phyloP scores from a whole-genome alignment of 2,329 filamentous ascomycete species.

The Fusarium virguliforme region DNA sequence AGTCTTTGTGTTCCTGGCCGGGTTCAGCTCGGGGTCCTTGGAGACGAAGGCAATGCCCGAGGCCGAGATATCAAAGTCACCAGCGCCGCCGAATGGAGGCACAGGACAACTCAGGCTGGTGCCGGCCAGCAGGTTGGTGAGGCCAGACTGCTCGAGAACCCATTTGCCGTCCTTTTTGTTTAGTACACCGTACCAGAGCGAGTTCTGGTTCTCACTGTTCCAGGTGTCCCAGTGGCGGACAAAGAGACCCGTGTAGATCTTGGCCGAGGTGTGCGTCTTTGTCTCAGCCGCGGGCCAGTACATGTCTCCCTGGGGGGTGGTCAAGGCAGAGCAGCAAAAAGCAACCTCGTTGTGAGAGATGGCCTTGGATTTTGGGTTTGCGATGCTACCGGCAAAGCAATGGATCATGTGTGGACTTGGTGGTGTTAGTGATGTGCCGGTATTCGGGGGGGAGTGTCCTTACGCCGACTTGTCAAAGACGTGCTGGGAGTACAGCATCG shows the following conservation, averaged over 20 bases:
- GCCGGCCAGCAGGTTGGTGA: slow-evolving; percentile 76
- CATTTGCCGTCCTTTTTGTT: slow-evolving; percentile 61
- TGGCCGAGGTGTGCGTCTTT: slow-evolving; percentile 75
- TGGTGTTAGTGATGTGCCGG: slow-evolving; percentile 14
- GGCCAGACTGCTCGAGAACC: slow-evolving; percentile 60
- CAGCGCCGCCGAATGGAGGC: slow-evolving; percentile 82
- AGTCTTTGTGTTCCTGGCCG: slow-evolving; percentile 83
- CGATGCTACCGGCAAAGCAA: slow-evolving; percentile 67
- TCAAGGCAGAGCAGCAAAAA: slow-evolving; percentile 74
- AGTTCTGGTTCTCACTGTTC: slow-evolving; percentile 76
- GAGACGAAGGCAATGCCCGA: slow-evolving; percentile 80
- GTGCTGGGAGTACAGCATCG: slow-evolving; percentile 62
- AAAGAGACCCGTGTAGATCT: slow-evolving; percentile 82
- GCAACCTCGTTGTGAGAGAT: slow-evolving; percentile 67
- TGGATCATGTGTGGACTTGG: slow-evolving; percentile 61
- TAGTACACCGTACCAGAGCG: slow-evolving; percentile 81
- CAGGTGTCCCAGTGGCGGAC: slow-evolving; percentile 90
- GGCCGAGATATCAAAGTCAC: slow-evolving; percentile 83
- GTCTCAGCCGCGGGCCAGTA: slow-evolving; percentile 75
- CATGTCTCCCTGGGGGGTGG: slow-evolving; percentile 78
- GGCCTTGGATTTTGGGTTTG: slow-evolving; percentile 72
- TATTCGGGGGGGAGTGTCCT: slow-evolving; percentile 33
- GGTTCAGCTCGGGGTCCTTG: slow-evolving; percentile 80
- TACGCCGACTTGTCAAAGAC: slow-evolving; percentile 59
- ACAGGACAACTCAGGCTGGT: slow-evolving; percentile 77